Conservation (phyloP, 2,329 filamentous ascomycete species). For the Verticillium klebahnii region DNA sequence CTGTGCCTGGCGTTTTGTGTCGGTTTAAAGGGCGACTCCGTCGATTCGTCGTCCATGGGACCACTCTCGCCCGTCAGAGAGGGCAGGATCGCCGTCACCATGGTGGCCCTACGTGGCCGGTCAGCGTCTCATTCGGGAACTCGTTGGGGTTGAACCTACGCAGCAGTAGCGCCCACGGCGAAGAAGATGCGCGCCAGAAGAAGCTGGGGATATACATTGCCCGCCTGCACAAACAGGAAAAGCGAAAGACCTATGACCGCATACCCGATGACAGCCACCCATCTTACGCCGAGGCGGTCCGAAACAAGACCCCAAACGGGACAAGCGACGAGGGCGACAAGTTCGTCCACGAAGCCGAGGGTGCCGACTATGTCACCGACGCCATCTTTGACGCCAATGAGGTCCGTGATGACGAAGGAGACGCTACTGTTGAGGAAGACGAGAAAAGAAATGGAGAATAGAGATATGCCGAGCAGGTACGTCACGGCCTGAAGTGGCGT, state of each 20-base stretch:
- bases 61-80: constrained; percentile 52
- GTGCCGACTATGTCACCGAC: constrained; percentile 82
- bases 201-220: constrained; percentile 83
- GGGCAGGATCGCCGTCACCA: constrained; percentile 94
- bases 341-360: constrained; percentile 78
- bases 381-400: constrained; percentile 66
- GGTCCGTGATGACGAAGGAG: constrained; percentile 79
- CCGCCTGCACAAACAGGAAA: constrained; percentile 77
- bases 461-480: constrained; percentile 75
- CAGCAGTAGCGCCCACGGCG: constrained; percentile 85
- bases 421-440: constrained; percentile 84
- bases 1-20: constrained; percentile 46
- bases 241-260: constrained; percentile 73
- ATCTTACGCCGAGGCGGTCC: constrained; percentile 70
- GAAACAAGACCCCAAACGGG: constrained; percentile 75
- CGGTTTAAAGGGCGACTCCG: constrained; percentile 24
- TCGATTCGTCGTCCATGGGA: constrained; percentile 15
- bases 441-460: constrained; percentile 85
- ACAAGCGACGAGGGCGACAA: constrained; percentile 76
- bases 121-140: not conserved
- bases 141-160: constrained; percentile 41
- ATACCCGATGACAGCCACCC: constrained; percentile 74
- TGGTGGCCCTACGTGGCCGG: constrained; percentile 58
- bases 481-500: constrained; percentile 61
- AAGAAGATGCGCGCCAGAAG: constrained; percentile 82